These are phyloP conservation scores for Fusarium vanettenii DNA, from an alignment of 2,329 filamentous ascomycete species.

Conservation along the genomic window DNA sequence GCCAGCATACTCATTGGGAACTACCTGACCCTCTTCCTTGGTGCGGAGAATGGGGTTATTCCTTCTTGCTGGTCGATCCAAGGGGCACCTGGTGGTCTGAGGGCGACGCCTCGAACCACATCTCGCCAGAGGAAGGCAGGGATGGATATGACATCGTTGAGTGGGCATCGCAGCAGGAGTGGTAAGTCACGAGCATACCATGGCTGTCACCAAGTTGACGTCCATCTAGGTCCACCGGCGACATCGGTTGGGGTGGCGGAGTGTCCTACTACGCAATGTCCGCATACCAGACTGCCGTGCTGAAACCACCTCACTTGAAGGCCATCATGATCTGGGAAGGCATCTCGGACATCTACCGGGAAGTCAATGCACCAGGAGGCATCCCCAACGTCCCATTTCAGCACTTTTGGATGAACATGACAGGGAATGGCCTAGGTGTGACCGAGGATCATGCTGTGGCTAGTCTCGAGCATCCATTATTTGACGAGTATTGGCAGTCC, in stretches of 20 bases:
- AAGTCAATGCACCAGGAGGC: constrained; percentile 7
- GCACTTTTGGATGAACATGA: constrained; percentile 21
- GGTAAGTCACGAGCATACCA: not conserved
- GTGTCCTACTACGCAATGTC: constrained; percentile 2
- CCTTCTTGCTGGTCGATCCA: not conserved
- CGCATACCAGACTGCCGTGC: not conserved
- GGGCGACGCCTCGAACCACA: not conserved
- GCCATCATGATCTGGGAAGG: constrained; percentile 15
- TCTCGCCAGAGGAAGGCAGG: not conserved
- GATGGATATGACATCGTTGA: not conserved
- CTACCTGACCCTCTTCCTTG: not conserved
- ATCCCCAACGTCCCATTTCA: constrained; percentile 15
- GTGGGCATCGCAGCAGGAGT: not conserved
- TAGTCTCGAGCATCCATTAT: not conserved
- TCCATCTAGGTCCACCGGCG: not conserved
- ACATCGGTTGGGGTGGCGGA: not conserved
- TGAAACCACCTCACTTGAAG: constrained; percentile 9
- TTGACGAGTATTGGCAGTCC: not conserved
- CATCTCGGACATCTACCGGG: constrained; percentile 11
- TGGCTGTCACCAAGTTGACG: not conserved
- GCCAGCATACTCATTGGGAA: constrained; percentile 7
- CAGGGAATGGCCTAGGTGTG: constrained; percentile 2
- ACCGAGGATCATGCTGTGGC: constrained; percentile 13
- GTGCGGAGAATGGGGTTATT: constrained; percentile 4
- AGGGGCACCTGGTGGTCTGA: not conserved